Conservation (phyloP, 176 grass and related monocot genomes). For the Aegilops speltoides region DNA sequence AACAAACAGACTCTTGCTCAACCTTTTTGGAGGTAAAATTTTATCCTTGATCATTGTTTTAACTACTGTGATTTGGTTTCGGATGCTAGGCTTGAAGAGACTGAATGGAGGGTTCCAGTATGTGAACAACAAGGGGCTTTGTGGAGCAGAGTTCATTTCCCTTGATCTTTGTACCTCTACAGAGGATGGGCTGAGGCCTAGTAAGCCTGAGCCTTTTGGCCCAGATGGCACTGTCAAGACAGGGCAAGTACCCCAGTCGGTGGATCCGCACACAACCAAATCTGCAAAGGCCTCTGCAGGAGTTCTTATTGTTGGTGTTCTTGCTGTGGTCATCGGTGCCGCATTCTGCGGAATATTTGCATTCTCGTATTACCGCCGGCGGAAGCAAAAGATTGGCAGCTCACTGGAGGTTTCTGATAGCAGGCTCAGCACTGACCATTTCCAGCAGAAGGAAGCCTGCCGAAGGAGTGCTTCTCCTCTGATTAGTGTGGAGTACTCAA, state of each 20-base stretch:
- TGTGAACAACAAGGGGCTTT: slow-evolving; percentile 78
- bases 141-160: slow-evolving; percentile 68
- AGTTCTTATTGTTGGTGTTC: slow-evolving; percentile 50
- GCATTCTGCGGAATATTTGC: slow-evolving; percentile 55
- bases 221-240: slow-evolving; percentile 56
- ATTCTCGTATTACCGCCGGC: slow-evolving; percentile 69
- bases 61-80: not conserved
- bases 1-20: slow-evolving; percentile 5
- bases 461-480: slow-evolving; percentile 74
- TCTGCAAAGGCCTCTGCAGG: slow-evolving; percentile 41
- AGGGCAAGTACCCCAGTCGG: slow-evolving; percentile 71
- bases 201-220: slow-evolving; percentile 84
- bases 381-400: slow-evolving; percentile 95
- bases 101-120: slow-evolving; percentile 77
- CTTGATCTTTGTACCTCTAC: slow-evolving; percentile 53
- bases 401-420: slow-evolving; percentile 90
- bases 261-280: slow-evolving; percentile 35
- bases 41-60: not conserved
- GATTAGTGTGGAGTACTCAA: slow-evolving; percentile 86
- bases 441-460: slow-evolving; percentile 73
- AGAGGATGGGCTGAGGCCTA: slow-evolving; percentile 66
- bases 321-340: slow-evolving; percentile 48
- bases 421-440: slow-evolving; percentile 85
- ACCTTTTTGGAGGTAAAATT: not conserved
- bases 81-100: slow-evolving; percentile 62